phyloP scores from a whole-genome alignment of 2,329 filamentous ascomycete genomes.

The Ceratocystis cacaofunesta region DNA sequence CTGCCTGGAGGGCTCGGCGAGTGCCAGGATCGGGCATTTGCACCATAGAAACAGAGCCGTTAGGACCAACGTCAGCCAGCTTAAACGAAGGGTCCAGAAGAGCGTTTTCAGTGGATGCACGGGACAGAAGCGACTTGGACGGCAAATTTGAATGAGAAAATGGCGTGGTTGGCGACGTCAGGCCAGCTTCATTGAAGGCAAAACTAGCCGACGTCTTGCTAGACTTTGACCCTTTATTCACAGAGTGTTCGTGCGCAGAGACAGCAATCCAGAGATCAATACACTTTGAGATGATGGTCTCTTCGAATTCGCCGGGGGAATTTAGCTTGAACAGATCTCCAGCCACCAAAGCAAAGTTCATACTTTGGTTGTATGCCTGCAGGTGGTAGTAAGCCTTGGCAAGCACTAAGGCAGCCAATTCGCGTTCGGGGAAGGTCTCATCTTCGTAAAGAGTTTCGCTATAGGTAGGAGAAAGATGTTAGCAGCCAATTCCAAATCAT shows the following conservation, averaged over 20 bases:
- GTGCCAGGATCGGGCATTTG: slow-evolving; percentile 52
- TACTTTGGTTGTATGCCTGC: slow-evolving; percentile 97
- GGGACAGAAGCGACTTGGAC: slow-evolving; percentile 87
- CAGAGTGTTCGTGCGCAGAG: slow-evolving; percentile 34
- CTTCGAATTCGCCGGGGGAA: slow-evolving; percentile 83
- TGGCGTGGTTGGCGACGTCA: slow-evolving; percentile 80
- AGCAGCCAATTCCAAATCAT: background rate
- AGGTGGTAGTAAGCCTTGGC: slow-evolving; percentile 99
- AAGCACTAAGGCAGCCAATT: slow-evolving; percentile 83
- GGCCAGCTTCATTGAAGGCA: slow-evolving; percentile 50
- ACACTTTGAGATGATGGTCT: slow-evolving; percentile 97
- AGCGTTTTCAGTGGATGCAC: slow-evolving; percentile 24
- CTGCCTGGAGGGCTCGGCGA: slow-evolving; percentile 62
- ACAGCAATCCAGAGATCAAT: slow-evolving; percentile 93
- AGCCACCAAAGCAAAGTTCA: slow-evolving; percentile 91
- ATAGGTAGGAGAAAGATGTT: slow-evolving; percentile 18
- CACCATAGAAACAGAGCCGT: slow-evolving; percentile 32
- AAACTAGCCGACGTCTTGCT: slow-evolving; percentile 56
- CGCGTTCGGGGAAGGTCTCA: slow-evolving; percentile 81
- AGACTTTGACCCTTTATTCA: slow-evolving; percentile 28
- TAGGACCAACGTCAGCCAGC: slow-evolving; percentile 12
- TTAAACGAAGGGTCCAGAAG: slow-evolving; percentile 41
- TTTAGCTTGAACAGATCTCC: slow-evolving; percentile 92
- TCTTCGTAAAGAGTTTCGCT: slow-evolving; percentile 98
- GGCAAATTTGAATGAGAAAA: slow-evolving; percentile 89